Evolutionary conservation across 257 asterid genomes (phyloP), one percentile per base, ranked within the genome.

Genomic region (Asclepias syriaca): DNA sequence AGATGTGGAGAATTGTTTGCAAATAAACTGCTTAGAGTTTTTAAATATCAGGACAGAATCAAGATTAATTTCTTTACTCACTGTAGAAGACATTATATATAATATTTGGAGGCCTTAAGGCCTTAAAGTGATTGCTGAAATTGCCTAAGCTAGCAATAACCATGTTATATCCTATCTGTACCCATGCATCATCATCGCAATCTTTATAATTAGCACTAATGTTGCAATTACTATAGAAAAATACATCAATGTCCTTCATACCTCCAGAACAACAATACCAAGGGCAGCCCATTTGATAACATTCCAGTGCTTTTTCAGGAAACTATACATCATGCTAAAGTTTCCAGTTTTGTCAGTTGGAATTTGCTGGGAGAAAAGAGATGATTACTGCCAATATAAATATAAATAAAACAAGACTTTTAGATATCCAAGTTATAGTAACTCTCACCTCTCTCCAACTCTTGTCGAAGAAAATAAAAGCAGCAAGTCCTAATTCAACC

Each of bases 391-490:
- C 72, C 81, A 50, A 78, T 78, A 73, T 48, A 50, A 67, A 27
- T 53, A 50, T 43, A 40, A 59, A 46, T 18, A 16, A 50, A 9
- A 65, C 48, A 51, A 19, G 21, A 54, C 3, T 56, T 68, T 50
- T 49, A 43, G 68, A 75, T 58, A 66, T 50, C 40, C 75, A 61
- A 57, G 40, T 12, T 40, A 53, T 14, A 66, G 19, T 56, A 69
- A 67, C 46, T 75, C 87, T 81, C 72, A 90, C 99, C 87, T 89
- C 92, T 84, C 74, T 81, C 99, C 99, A 95, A 89, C 86, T 86
- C 80, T 90, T 86, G 84, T 95, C 95, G 70, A 95, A 95, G 88
- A 95, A 92, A 66, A 95, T 85, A 78, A 88, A 95, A 70, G 89
- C 97, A 67, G 98, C 97, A 71, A 71, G 63, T 75, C 93, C 99